Conservation (phyloP, 768 basidiomycete genomes). For the Pisolithus microcarpus region DNA sequence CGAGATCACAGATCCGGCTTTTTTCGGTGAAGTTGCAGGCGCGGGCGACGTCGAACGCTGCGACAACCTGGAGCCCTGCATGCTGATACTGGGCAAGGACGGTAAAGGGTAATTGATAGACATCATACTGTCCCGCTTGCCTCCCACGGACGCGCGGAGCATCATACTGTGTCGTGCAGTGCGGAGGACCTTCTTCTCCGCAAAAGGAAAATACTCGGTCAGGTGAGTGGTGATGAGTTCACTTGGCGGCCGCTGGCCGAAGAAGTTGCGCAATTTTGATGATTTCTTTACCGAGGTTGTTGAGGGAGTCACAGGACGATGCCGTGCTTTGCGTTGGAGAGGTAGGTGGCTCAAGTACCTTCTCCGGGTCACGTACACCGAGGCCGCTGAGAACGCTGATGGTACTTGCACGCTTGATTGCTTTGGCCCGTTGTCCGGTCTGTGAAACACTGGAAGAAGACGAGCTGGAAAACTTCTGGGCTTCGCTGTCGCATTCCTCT, state of each 20-base stretch:
- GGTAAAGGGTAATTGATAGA: slow-evolving; percentile 35
- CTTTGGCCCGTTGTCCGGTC: slow-evolving; percentile 10
- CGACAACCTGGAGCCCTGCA: slow-evolving; percentile 22
- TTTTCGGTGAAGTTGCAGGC: slow-evolving; percentile 43
- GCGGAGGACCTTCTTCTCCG: slow-evolving; percentile 86
- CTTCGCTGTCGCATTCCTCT: slow-evolving; percentile 35
- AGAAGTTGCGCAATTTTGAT: slow-evolving; percentile 87
- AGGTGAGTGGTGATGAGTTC: slow-evolving; percentile 95
- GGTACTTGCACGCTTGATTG: slow-evolving; percentile 80
- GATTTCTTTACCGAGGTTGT: slow-evolving; percentile 35
- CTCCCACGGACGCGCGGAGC: slow-evolving; percentile 38
- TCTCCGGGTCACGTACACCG: slow-evolving; percentile 77
- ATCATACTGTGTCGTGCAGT: slow-evolving; percentile 89
- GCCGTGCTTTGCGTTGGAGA: slow-evolving; percentile 35
- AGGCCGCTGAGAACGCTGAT: slow-evolving; percentile 92
- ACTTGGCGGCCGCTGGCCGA: slow-evolving; percentile 94
- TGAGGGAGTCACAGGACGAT: slow-evolving; percentile 13
- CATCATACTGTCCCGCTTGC: slow-evolving; percentile 42
- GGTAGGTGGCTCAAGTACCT: slow-evolving; percentile 49
- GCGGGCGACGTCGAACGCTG: slow-evolving; percentile 35
- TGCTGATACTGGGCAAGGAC: slow-evolving; percentile 34
- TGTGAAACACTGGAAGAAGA: slow-evolving; percentile 24
- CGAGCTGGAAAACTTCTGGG: slow-evolving; percentile 24
- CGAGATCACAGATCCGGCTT: slow-evolving; percentile 28
- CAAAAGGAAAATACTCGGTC: slow-evolving; percentile 90